Evolutionary conservation across 148 eudicot species (phyloP).

Genomic region (Diospyros lotus): DNA sequence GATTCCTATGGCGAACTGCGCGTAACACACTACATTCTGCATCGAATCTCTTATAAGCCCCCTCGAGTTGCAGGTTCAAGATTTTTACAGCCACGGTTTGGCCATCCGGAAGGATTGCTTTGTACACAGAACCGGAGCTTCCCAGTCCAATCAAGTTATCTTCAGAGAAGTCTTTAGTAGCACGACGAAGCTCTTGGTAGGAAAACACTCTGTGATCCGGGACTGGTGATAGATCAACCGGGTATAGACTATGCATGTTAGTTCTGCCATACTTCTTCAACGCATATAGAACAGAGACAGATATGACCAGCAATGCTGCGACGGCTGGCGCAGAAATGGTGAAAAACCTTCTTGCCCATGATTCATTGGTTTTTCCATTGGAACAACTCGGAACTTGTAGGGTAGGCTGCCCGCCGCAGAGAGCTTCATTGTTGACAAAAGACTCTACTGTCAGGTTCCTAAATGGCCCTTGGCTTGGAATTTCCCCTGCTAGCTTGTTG

Average conservation of each 20-base stretch:
- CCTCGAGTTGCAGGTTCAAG: slow-evolving; percentile 4
- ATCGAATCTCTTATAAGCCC: slow-evolving; percentile 4
- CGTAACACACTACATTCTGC: slow-evolving; percentile 7
- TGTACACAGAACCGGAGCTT: slow-evolving; percentile 10
- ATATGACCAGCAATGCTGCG: neutral
- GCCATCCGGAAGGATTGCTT: slow-evolving; percentile 7
- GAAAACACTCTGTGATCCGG: neutral
- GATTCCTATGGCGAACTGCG: slow-evolving; percentile 8
- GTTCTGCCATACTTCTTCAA: neutral
- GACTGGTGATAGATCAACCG: neutral
- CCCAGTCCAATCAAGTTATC: slow-evolving; percentile 9
- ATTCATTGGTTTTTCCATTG: neutral
- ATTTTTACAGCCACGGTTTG: neutral
- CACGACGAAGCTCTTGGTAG: slow-evolving; percentile 8
- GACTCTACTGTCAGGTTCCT: neutral
- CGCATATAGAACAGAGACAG: neutral
- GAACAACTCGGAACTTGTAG: neutral
- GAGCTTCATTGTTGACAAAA: neutral
- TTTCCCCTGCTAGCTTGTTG: neutral
- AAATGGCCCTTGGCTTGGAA: slow-evolving; percentile 1
- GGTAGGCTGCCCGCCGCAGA: neutral
- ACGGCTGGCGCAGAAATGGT: neutral
- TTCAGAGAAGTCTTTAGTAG: slow-evolving; percentile 4
- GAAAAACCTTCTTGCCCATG: neutral
- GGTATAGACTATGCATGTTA: neutral